Conservation (phyloP, 2,329 filamentous ascomycete genomes). For the Penicillium oxalicum region DNA sequence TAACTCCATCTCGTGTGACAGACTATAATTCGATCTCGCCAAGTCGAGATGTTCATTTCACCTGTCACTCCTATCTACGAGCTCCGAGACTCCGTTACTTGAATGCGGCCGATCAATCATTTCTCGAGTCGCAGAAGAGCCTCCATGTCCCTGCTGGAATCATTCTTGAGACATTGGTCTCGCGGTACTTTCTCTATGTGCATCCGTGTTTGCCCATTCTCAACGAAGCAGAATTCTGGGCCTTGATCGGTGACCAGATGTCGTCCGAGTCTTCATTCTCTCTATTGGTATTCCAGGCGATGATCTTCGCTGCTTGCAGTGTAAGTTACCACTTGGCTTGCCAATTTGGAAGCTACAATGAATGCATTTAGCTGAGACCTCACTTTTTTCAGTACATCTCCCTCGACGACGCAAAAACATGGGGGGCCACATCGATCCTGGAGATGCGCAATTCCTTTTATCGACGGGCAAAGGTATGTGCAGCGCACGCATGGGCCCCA, state of each 20-base stretch:
- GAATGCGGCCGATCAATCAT: not conserved
- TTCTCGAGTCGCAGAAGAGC: not conserved
- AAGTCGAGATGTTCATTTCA: not conserved
- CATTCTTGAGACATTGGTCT: not conserved
- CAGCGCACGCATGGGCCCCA: too few species aligned
- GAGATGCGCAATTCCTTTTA: constrained; percentile 2
- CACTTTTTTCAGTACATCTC: not conserved
- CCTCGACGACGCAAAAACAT: not conserved
- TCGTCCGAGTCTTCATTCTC: not conserved
- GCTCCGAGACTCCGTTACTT: not conserved
- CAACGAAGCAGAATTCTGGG: constrained; percentile 1
- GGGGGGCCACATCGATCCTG: not conserved
- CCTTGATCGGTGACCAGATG: not conserved
- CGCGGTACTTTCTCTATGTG: not conserved
- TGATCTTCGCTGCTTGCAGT: constrained; percentile 2
- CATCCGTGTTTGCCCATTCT: not conserved
- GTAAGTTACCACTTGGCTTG: not conserved
- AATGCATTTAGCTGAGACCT: not conserved
- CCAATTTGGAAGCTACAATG: too few species aligned
- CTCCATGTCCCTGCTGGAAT: not conserved
- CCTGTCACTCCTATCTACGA: not conserved
- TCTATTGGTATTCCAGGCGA: constrained; percentile 1
- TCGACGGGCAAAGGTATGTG: constrained; percentile 1
- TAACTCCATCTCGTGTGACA: not conserved
- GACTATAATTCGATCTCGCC: not conserved